Evolutionary conservation across 768 basidiomycete genomes (phyloP).

Genomic region (Tephrocybe sp.): DNA sequence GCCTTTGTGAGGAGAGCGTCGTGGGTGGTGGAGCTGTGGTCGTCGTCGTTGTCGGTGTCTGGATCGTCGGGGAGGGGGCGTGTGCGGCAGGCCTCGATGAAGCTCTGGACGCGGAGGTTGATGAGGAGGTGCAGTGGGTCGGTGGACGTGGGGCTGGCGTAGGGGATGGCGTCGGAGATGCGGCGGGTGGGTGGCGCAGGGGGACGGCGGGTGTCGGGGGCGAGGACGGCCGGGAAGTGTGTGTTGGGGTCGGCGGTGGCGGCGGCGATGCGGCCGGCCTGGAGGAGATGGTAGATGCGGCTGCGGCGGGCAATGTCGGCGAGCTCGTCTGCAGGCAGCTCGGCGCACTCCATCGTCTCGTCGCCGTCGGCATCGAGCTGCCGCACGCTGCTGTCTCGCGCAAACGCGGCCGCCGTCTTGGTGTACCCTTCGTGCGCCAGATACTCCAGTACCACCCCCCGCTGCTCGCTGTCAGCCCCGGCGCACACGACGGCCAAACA

Average conservation of each 20-base stretch:
- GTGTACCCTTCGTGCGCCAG: conserved; percentile 73
- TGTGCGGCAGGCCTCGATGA: conserved; percentile 84
- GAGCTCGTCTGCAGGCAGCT: conserved; percentile 39
- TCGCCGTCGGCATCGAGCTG: conserved; percentile 73
- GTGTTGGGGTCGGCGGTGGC: conserved; percentile 41
- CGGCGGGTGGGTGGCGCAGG: conserved; percentile 10
- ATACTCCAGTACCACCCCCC: conserved; percentile 72
- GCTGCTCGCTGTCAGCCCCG: conserved; percentile 36
- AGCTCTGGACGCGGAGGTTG: conserved; percentile 85
- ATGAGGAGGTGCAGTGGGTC: conserved; percentile 76
- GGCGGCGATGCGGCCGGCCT: conserved; percentile 73
- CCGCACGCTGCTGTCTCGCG: conserved; percentile 57
- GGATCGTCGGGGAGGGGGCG: conserved; percentile 46
- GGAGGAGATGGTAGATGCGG: conserved; percentile 69
- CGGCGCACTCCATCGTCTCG: conserved; percentile 41
- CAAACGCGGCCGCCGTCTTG: conserved; percentile 69
- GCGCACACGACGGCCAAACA: background rate
- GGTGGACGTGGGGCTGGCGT: conserved; percentile 60
- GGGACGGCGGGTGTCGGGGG: conserved; percentile 20
- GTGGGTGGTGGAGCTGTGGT: conserved; percentile 17
- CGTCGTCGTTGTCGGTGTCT: background rate
- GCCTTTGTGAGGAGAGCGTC: conserved; percentile 48
- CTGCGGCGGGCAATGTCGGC: conserved; percentile 51
- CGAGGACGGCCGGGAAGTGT: conserved; percentile 27
- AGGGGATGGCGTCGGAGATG: conserved; percentile 40